Evolutionary conservation across 2,329 filamentous ascomycete genomes (phyloP).

Genomic region (Fusarium pseudocircinatum): DNA sequence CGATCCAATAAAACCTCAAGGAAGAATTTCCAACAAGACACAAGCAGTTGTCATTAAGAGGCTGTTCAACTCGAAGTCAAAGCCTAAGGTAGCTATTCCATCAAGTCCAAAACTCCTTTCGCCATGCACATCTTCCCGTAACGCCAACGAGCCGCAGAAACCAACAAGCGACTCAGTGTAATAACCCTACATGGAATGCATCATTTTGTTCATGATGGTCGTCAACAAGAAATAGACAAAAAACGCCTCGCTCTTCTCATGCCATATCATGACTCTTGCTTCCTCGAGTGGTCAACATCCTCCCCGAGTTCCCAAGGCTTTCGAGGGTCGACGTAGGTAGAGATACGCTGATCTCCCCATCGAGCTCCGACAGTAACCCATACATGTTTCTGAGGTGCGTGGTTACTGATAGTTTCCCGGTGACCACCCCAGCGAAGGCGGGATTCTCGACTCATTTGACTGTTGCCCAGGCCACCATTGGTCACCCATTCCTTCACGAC

Average conservation of each 20-base stretch:
- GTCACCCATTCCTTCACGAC: conserved; percentile 76
- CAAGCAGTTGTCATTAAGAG: conserved; percentile 19
- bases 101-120: conserved; percentile 27
- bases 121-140: conserved; percentile 36
- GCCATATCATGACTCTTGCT: conserved; percentile 32
- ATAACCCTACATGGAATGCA: conserved; percentile 39
- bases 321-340: conserved; percentile 65
- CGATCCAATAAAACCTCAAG: neutral
- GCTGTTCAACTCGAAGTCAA: conserved; percentile 15
- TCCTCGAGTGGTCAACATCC: conserved; percentile 57
- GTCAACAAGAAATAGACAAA: conserved; percentile 34
- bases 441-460: conserved; percentile 63
- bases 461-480: conserved; percentile 76
- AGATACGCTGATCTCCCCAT: conserved; percentile 65
- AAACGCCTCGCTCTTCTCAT: conserved; percentile 39
- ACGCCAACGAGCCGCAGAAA: conserved; percentile 33
- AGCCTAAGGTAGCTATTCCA: conserved; percentile 5
- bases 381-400: conserved; percentile 68
- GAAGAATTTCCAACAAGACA: neutral
- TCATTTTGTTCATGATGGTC: conserved; percentile 41
- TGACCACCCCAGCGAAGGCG: conserved; percentile 68
- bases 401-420: conserved; percentile 63
- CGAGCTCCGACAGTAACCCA: conserved; percentile 75
- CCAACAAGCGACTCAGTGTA: conserved; percentile 30
- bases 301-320: conserved; percentile 63